A percentile compares a stretch with the other conserved stretches of the same genome.
These are phyloP conservation scores for Sugiyamaella grinbergsii DNA, from an alignment of 1,139 yeast species.

Conservation along the genomic window DNA sequence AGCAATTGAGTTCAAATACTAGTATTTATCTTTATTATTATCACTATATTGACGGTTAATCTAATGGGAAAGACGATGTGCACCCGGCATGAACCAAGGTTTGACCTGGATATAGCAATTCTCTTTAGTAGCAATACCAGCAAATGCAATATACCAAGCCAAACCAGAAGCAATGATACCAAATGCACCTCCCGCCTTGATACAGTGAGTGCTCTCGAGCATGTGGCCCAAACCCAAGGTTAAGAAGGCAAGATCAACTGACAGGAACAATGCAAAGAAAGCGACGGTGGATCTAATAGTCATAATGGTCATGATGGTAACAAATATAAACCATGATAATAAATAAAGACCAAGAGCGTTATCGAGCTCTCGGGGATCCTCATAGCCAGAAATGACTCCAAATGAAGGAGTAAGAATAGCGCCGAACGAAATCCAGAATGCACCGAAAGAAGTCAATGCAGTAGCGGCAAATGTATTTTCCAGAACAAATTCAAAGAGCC, in stretches of 20 bases:
- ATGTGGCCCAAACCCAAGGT: conserved; percentile 64
- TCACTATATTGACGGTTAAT: too few relatives aligned
- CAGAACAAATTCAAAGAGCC: conserved; percentile 65
- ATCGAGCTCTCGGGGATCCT: conserved; percentile 45
- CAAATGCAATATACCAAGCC: conserved; percentile 89
- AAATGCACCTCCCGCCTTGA: conserved; percentile 73
- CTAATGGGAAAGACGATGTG: conserved; percentile 11
- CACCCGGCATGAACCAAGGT: conserved; percentile 22
- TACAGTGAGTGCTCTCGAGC: conserved; percentile 39
- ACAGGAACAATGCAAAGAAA: conserved; percentile 67
- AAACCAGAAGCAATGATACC: conserved; percentile 72
- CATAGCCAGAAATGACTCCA: conserved; percentile 67
- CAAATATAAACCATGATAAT: conserved; percentile 77
- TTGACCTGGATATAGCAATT: conserved; percentile 16
- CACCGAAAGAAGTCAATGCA: conserved; percentile 78
- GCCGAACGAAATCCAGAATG: conserved; percentile 80
- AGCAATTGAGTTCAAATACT: too few relatives aligned
- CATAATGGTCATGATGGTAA: conserved; percentile 63
- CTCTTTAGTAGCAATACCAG: conserved; percentile 66
- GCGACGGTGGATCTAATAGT: conserved; percentile 81
- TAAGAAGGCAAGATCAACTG: conserved; percentile 65
- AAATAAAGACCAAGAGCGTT: conserved; percentile 75
- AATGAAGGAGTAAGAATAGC: conserved; percentile 72
- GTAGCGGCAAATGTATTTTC: conserved; percentile 91
- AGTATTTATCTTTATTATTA: too few relatives aligned